Evolutionary conservation across 768 basidiomycete species (phyloP), one percentile per base, ranked within the genome.

Genomic region (Suillus americanus): DNA sequence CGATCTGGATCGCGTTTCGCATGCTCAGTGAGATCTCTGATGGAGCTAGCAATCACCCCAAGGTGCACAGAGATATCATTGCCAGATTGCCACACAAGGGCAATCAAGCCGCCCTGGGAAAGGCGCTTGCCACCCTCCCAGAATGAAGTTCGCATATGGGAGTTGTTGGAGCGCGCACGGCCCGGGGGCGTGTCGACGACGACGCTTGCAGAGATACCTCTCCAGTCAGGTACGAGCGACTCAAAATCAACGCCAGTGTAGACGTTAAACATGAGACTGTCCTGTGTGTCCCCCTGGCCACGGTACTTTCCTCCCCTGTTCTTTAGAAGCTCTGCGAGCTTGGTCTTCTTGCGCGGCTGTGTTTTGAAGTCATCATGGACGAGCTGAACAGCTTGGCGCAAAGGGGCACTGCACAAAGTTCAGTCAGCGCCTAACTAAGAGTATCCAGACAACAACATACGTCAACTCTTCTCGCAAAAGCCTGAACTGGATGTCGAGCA

Each of bases 401-500:
- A 70, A 0, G 86, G 81, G 0, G 87, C 86, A 5, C 87, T 87
- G 59, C 3, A 62, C 43, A 43, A 53, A 51, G 41, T 66, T 41
- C 45, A 56, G 40, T 56, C 20, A 40, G n/a, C 7, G 23, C 14
- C n/a, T 28, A 28, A 40, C 25, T 1, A 28, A 28, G 56, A 57
- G 10, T 48, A 45, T 8, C 25, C 53, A 53, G 4, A 2, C 2
- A n/a, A 6, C 18, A 8, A 71, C 85, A 28, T 68, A 89, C 85
- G 82, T 89, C 20, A 89, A 75, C 63, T 93, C 91, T 67, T 92
- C 91, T 43, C 91, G 79, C 41, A 93, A 76, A 0, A 92, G 80
- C 40, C 91, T 85, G 73, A 90, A 93, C 67, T 93, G 90, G 4
- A 89, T 83, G 64, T 94, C 92, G 13, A 92, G 75, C 25, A 88